Percentiles rank a stretch among this genome's conserved stretches.
Conservation (phyloP, 768 basidiomycete genomes). For the Royoungia palumana region DNA sequence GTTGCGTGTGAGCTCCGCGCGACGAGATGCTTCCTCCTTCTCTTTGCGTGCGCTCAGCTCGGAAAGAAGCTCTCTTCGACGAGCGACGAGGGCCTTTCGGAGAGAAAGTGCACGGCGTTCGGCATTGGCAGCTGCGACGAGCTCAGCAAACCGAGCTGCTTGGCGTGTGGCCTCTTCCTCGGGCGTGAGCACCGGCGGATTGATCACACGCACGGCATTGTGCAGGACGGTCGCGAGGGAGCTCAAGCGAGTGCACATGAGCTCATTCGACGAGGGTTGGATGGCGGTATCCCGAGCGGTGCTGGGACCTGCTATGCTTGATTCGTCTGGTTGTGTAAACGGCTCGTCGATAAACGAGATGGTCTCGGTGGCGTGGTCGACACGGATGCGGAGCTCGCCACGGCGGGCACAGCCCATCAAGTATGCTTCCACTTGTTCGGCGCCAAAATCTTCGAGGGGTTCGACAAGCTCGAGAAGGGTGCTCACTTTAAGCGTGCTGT, state of each 20-base stretch:
- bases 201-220: conserved; percentile 58
- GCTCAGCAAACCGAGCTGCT: conserved; percentile 51
- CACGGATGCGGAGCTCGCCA: conserved; percentile 79
- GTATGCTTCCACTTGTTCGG: conserved; percentile 85
- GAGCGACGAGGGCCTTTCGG: conserved; percentile 75
- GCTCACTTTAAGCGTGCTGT: conserved; percentile 78
- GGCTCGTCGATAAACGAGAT: conserved; percentile 83
- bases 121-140: conserved; percentile 62
- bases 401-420: conserved; percentile 88
- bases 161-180: conserved; percentile 45
- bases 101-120: conserved; percentile 78
- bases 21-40: conserved; percentile 79
- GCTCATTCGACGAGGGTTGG: conserved; percentile 68
- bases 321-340: conserved; percentile 45
- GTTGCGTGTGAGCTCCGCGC: conserved; percentile 62
- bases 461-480: conserved; percentile 76
- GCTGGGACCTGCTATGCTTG: conserved; percentile 21
- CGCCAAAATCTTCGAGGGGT: conserved; percentile 60
- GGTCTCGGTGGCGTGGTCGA: conserved; percentile 85
- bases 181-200: conserved; percentile 39
- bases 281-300: conserved; percentile 43
- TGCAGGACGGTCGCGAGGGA: conserved; percentile 72
- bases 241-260: conserved; percentile 76
- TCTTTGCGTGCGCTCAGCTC: conserved; percentile 84
- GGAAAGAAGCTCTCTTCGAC: conserved; percentile 79